A percentile compares a stretch with the other conserved stretches of the same genome.
These are phyloP conservation scores for Toxicodendron radicans DNA, from an alignment of 345 rosid genomes.

Conservation along the genomic window DNA sequence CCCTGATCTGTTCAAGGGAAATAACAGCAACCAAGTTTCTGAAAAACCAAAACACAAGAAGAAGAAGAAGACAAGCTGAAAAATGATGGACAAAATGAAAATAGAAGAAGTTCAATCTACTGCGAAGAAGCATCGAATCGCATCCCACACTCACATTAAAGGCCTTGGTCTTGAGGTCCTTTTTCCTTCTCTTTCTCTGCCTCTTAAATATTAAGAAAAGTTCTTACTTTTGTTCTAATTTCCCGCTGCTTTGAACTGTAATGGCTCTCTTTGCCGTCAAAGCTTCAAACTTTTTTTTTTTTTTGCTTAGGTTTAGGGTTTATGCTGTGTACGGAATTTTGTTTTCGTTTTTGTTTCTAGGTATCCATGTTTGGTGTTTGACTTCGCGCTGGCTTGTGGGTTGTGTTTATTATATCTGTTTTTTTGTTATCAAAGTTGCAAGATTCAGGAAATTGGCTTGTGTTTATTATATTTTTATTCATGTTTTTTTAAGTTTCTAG, in stretches of 20 bases:
- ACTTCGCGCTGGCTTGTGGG: not conserved
- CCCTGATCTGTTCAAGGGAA: slow-evolving; percentile 49
- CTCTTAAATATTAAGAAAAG: not conserved
- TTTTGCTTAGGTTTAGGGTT: slow-evolving; percentile 31
- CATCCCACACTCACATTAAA: slow-evolving; percentile 96
- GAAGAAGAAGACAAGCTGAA: not conserved
- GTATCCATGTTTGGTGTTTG: not conserved
- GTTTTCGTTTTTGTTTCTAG: no score
- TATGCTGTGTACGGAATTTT: not conserved
- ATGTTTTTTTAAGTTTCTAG: no score
- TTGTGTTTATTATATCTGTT: not conserved
- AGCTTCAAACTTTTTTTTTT: not conserved
- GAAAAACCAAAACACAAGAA: not conserved
- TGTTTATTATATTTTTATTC: no score
- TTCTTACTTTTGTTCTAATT: not conserved
- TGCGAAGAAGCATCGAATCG: slow-evolving; percentile 91
- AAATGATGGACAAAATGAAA: slow-evolving; percentile 61
- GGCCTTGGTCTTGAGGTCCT: slow-evolving; percentile 96
- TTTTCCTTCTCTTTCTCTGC: slow-evolving; percentile 8
- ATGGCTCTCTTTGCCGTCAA: not conserved
- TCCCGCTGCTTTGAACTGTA: not conserved
- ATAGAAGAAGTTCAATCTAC: slow-evolving; percentile 97
- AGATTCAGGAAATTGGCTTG: no score
- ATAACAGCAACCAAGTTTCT: not conserved
- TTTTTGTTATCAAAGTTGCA: not conserved